A percentile compares a stretch with the other conserved stretches of the same genome.
These are phyloP conservation scores for Cicer pinnatifidum DNA, from an alignment of 306 rosid species.

Conservation along the genomic window DNA sequence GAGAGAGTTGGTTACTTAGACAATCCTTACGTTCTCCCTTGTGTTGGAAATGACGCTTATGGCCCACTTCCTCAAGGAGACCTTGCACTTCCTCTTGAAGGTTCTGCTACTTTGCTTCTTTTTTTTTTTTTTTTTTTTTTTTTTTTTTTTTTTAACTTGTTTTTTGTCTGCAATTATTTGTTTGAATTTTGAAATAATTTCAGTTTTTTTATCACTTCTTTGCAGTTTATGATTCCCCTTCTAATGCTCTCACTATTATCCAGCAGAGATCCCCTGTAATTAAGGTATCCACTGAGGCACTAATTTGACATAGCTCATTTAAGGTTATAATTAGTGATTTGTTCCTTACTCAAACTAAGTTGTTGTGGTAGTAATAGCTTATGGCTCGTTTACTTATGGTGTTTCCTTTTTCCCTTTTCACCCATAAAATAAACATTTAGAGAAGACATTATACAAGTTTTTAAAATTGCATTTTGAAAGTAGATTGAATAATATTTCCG, in stretches of 20 bases:
- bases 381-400: no score
- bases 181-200: background rate
- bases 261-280: constrained; percentile 93
- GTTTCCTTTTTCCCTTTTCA: no score
- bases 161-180: background rate
- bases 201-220: constrained; percentile 5
- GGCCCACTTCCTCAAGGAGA: constrained; percentile 79
- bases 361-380: no score
- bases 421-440: no score
- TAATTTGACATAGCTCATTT: background rate
- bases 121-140: background rate
- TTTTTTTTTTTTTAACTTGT: background rate
- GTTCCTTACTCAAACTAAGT: background rate
- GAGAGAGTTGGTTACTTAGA: constrained; percentile 85
- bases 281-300: constrained; percentile 45
- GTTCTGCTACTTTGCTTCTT: constrained; percentile 45
- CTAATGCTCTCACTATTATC: constrained; percentile 63
- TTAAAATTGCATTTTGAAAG: no score
- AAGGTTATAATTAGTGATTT: background rate
- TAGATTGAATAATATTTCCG: no score
- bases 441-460: no score
- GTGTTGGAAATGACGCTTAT: constrained; percentile 93
- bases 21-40: constrained; percentile 76
- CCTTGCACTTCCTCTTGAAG: constrained; percentile 91
- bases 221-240: constrained; percentile 79